Evolutionary conservation across 164 flowering plant species (phyloP).

Genomic region (Kingdonia uniflora): DNA sequence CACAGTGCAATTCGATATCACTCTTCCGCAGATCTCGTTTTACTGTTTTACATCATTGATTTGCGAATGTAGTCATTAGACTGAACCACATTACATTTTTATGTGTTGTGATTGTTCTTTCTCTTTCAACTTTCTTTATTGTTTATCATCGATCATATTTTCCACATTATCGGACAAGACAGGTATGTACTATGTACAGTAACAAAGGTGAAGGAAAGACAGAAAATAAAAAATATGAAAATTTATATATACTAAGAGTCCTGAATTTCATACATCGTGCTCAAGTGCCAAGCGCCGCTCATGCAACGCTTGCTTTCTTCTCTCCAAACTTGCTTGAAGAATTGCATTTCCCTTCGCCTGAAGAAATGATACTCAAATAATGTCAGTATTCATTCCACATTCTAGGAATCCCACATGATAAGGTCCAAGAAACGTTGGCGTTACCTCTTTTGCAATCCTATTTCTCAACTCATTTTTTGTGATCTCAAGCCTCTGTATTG

Average conservation of each 20-base stretch:
- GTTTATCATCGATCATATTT: no score
- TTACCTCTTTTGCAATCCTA: slow-evolving; percentile 96
- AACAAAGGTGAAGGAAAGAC: not conserved
- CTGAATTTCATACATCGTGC: slow-evolving; percentile 69
- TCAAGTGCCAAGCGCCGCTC: slow-evolving; percentile 97
- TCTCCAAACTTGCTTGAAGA: slow-evolving; percentile 94
- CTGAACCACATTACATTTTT: no score
- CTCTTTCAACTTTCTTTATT: no score
- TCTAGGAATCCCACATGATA: not conserved
- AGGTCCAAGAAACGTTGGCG: not conserved
- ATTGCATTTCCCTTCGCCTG: slow-evolving; percentile 97
- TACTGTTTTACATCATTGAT: no score
- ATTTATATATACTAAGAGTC: not conserved
- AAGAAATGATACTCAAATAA: slow-evolving; percentile 8
- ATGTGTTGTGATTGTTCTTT: no score
- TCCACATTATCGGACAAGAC: no score
- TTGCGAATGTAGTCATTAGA: no score
- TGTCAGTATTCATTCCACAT: slow-evolving; percentile 8
- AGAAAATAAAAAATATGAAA: not conserved
- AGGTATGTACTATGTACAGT: no score
- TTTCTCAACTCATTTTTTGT: slow-evolving; percentile 87
- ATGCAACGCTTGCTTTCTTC: slow-evolving; percentile 97
- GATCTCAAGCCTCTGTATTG: slow-evolving; percentile 91
- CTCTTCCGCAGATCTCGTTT: no score
- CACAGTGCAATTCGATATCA: no score